These are phyloP conservation scores for Erucastrum elatum DNA, from an alignment of 345 rosid species.

Conservation along the genomic window DNA sequence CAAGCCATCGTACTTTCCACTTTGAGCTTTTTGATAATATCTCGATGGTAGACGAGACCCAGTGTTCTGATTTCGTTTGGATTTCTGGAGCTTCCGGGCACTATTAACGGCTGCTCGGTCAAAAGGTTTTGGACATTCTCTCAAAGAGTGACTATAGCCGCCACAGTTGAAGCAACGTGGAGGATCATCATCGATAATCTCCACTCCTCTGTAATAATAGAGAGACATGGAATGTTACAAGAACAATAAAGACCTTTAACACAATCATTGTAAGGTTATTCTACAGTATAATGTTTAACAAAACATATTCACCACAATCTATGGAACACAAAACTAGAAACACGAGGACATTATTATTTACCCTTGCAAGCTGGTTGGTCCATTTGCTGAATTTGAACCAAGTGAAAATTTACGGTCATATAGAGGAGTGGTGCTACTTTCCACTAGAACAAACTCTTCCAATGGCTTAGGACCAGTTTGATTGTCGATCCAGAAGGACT, in stretches of 20 bases:
- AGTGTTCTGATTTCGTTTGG: constrained; percentile 62
- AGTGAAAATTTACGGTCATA: constrained; percentile 85
- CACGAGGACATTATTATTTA: constrained; percentile 29
- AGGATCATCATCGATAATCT: constrained; percentile 69
- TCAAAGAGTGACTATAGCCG: constrained; percentile 81
- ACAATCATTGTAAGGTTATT: neutral
- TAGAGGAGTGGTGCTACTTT: constrained; percentile 63
- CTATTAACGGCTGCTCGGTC: constrained; percentile 72
- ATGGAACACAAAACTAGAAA: neutral
- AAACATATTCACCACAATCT: neutral
- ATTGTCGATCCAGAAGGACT: constrained; percentile 93
- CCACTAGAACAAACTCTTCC: constrained; percentile 45
- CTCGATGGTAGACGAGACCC: constrained; percentile 61
- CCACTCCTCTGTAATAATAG: constrained; percentile 58
- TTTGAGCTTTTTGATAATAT: constrained; percentile 69
- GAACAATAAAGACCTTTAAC: neutral
- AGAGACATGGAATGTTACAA: constrained; percentile 20
- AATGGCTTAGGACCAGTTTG: constrained; percentile 47
- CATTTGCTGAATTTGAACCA: constrained; percentile 75
- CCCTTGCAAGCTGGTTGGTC: constrained; percentile 67
- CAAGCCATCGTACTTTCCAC: constrained; percentile 82
- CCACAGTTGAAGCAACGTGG: constrained; percentile 96
- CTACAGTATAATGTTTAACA: neutral
- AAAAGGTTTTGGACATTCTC: constrained; percentile 88
- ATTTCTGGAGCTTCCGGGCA: constrained; percentile 79